phyloP scores from a whole-genome alignment of 805 yeast genomes.

The Starmerella riodocensis region DNA sequence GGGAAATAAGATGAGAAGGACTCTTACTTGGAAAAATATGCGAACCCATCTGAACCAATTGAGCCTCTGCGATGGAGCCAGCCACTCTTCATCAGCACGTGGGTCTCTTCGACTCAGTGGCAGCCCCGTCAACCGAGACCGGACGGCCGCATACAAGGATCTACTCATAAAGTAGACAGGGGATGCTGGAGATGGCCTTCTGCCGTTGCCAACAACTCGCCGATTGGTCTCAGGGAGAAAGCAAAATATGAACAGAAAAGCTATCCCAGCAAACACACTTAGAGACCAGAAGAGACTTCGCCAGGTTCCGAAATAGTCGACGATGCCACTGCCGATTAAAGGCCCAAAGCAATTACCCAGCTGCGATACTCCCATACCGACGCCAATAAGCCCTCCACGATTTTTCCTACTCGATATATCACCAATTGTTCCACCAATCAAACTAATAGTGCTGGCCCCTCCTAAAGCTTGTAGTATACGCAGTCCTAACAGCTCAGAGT shows the following conservation, averaged over 20 bases:
- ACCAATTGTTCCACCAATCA: constrained; percentile 57
- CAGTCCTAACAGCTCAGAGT: constrained; percentile 47
- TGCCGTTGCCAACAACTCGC: constrained; percentile 60
- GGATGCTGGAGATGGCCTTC: constrained; percentile 32
- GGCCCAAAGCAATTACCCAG: constrained; percentile 73
- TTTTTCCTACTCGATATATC: constrained; percentile 53
- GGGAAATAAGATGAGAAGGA: constrained; percentile 40
- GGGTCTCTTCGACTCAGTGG: constrained; percentile 19
- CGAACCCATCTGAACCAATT: constrained; percentile 29
- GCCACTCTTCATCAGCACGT: constrained; percentile 18
- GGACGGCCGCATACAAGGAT: constrained; percentile 20
- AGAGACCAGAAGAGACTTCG: constrained; percentile 53
- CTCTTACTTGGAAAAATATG: constrained; percentile 34
- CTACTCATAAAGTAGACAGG: constrained; percentile 11
- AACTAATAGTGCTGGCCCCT: constrained; percentile 61
- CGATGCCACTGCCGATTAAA: constrained; percentile 42
- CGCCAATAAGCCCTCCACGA: constrained; percentile 60
- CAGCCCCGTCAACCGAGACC: constrained; percentile 18
- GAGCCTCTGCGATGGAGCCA: constrained; percentile 14
- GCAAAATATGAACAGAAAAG: constrained; percentile 26
- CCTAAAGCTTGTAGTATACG: constrained; percentile 66
- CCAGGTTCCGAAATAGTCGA: constrained; percentile 43
- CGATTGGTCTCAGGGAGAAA: constrained; percentile 70
- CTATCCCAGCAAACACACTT: constrained; percentile 46
- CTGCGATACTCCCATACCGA: constrained; percentile 49